These are phyloP conservation scores for Astrothelium macrocarpum DNA, from an alignment of 495 filamentous ascomycete species.

Conservation along the genomic window DNA sequence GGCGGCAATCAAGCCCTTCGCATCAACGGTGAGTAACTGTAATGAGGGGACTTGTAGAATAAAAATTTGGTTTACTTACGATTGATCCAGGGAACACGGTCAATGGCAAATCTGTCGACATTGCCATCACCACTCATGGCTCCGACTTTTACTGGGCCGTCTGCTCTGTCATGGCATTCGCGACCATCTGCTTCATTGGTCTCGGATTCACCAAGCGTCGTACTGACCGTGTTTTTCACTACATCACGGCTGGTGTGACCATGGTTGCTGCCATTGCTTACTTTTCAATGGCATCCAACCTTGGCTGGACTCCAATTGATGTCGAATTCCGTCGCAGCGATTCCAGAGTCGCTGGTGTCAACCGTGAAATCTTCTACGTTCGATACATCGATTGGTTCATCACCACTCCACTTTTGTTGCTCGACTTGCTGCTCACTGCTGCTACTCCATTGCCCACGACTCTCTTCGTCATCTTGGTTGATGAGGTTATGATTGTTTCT, in stretches of 20 bases:
- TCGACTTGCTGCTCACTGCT: constrained; percentile 53
- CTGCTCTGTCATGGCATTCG: constrained; percentile 40
- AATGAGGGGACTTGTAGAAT: not conserved
- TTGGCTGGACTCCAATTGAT: constrained; percentile 53
- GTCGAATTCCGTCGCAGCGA: constrained; percentile 43
- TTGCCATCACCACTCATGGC: constrained; percentile 53
- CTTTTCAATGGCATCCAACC: constrained; percentile 58
- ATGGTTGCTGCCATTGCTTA: constrained; percentile 56
- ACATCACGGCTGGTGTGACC: constrained; percentile 52
- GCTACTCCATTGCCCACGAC: constrained; percentile 58
- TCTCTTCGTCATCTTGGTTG: constrained; percentile 49
- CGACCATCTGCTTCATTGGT: constrained; percentile 36
- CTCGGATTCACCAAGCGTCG: constrained; percentile 43
- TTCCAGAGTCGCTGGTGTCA: constrained; percentile 34
- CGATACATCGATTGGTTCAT: constrained; percentile 60
- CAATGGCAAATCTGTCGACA: constrained; percentile 36
- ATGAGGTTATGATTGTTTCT: constrained; percentile 53
- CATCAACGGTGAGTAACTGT: constrained; percentile 35
- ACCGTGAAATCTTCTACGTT: constrained; percentile 61
- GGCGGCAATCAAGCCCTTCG: constrained; percentile 39
- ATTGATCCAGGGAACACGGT: constrained; percentile 19
- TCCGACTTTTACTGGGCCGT: constrained; percentile 53
- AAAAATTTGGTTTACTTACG: not conserved
- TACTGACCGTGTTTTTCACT: constrained; percentile 53
- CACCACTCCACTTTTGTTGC: constrained; percentile 43